Base-by-base conservation (phyloP, 2,329 filamentous ascomycete genomes). In the Penicillium sp. region DNA sequence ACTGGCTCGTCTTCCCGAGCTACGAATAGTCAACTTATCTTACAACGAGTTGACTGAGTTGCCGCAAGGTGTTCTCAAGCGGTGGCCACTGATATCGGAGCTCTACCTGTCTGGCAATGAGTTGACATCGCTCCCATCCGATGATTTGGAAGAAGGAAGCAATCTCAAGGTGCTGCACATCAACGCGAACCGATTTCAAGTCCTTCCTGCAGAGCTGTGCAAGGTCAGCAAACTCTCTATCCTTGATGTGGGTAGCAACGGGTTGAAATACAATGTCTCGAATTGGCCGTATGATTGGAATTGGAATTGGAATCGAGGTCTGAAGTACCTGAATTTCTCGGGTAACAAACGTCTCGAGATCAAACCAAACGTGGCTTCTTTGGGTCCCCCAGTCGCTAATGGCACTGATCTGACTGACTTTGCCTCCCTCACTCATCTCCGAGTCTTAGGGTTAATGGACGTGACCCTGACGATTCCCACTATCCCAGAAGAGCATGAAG, bases 201-300 rank as follows among this genome's bases (percentile, higher is more conserved):
- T 94, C 22, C 73, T 98, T 13, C 92, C 92, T 2, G 92, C 92
- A 6, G 92, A 98, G 60, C 82, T 98, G 32, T 93, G 88, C 44
- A 87, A 95, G 62, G 87, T 95, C 30, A 85, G 88, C 66, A 92
- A 92, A 63, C 76, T 98, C 16, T 82, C 88, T 4, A 84, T 95
- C 33, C 73, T 98, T 34, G 92, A 98, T 65, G 93, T 93, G 46
- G 90, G 89, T 44, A 95, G 85, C 72, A 98, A 98, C 59, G 81
- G 79, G 14, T 72, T 98, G 40, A 98, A 96, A 65, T 98, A 98
- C 75, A 98, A 98, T 60, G 93, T 98, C 32, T 92, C 88, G 18
- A 98, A 98, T 57, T 95, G 94, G 74, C 92, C 90, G 0, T 98
- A 98, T 60, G 92, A 98, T 61, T 98, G 92, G 92, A 98, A 98